Conservation (phyloP, 148 eudicot species). For the Camellia sinensis region DNA sequence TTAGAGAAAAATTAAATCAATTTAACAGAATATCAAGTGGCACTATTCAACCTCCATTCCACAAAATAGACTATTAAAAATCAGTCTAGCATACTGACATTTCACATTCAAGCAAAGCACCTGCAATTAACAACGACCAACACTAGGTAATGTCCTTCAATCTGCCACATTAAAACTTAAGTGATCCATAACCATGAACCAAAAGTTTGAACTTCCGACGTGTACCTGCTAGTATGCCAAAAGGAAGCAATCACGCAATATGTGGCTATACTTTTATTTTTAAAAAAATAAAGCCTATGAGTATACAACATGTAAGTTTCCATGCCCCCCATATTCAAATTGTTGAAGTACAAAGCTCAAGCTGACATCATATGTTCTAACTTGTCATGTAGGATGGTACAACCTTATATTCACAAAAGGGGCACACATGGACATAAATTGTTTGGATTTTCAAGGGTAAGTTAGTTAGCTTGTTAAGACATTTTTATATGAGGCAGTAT, state of each 20-base stretch:
- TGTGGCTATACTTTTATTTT: background rate
- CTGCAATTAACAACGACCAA: background rate
- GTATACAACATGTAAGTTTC: background rate
- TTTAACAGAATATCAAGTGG: background rate
- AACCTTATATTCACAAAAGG: no score
- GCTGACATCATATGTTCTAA: no score
- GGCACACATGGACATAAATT: no score
- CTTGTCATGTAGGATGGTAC: no score
- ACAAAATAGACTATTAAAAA: background rate
- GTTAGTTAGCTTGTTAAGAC: no score
- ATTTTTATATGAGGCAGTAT: no score
- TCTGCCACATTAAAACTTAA: no score
- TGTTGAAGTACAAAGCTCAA: no score
- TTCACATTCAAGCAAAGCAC: background rate
- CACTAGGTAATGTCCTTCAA: background rate
- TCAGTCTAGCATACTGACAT: background rate
- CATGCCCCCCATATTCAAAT: background rate
- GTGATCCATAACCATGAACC: background rate
- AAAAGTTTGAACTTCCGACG: background rate
- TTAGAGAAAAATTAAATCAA: background rate
- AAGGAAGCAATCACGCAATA: background rate
- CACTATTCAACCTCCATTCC: background rate
- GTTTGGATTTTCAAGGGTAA: no score
- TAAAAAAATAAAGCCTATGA: background rate
- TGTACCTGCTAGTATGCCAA: background rate